Percentiles rank a stretch among this genome's conserved stretches.
Evolutionary conservation across 305 asterid species (phyloP).

Genomic region (Fraxinus albicans): DNA sequence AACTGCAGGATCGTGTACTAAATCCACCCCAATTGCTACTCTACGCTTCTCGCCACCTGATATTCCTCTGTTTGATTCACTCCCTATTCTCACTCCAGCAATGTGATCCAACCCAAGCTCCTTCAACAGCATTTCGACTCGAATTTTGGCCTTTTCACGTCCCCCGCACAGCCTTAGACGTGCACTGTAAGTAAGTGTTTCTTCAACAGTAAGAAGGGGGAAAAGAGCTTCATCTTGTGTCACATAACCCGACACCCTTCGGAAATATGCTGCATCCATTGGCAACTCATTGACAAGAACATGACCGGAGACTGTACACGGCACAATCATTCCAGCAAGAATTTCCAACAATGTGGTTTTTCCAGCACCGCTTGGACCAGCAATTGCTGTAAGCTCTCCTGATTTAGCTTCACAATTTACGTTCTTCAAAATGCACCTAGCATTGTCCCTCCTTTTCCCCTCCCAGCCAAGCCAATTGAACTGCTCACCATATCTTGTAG

Average conservation of each 20-base stretch:
- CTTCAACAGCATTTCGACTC: constrained; percentile 47
- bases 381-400: constrained; percentile 66
- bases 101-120: constrained; percentile 67
- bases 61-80: constrained; percentile 52
- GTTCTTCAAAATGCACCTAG: constrained; percentile 39
- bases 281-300: constrained; percentile 53
- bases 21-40: constrained; percentile 67
- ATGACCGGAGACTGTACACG: constrained; percentile 36
- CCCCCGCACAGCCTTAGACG: constrained; percentile 49
- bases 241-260: constrained; percentile 62
- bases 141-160: constrained; percentile 17
- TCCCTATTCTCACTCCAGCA: constrained; percentile 46
- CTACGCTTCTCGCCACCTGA: constrained; percentile 90
- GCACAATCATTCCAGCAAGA: constrained; percentile 46
- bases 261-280: constrained; percentile 40
- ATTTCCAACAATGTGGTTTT: constrained; percentile 68
- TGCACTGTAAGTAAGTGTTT: constrained; percentile 68
- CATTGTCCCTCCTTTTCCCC: neutral
- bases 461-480: constrained; percentile 24
- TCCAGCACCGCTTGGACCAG: constrained; percentile 81
- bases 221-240: constrained; percentile 73
- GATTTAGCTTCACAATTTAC: constrained; percentile 58
- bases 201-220: constrained; percentile 73
- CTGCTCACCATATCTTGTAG: constrained; percentile 25
- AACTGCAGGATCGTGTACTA: constrained; percentile 69